These are phyloP conservation scores for Phoma sp. DNA, from an alignment of 2,329 filamentous ascomycete species.

Conservation along the genomic window DNA sequence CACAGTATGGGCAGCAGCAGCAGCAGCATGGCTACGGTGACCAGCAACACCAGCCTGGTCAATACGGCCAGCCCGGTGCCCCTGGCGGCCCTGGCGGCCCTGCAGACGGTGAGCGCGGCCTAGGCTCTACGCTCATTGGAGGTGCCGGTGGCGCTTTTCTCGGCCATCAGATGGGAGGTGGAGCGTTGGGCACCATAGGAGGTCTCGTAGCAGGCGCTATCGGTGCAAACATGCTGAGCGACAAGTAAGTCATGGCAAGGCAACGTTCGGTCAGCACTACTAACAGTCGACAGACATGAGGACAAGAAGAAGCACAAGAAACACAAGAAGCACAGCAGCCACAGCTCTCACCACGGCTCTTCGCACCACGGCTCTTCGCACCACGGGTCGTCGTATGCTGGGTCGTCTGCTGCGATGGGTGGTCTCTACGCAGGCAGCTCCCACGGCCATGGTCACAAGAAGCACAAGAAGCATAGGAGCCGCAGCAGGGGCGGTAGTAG, in stretches of 20 bases:
- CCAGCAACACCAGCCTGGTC: constrained; percentile 38
- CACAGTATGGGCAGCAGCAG: constrained; percentile 14
- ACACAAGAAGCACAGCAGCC: constrained; percentile 45
- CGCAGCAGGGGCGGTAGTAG: constrained; percentile 41
- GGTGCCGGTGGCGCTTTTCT: constrained; percentile 62
- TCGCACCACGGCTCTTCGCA: constrained; percentile 37
- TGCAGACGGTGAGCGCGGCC: constrained; percentile 60
- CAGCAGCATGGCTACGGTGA: constrained; percentile 34
- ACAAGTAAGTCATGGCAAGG: constrained; percentile 39
- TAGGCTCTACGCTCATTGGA: constrained; percentile 61
- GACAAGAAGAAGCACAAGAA: constrained; percentile 48
- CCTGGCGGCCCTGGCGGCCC: constrained; percentile 38
- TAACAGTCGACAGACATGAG: constrained; percentile 30
- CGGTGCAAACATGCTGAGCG: constrained; percentile 60
- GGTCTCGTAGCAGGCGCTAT: constrained; percentile 61
- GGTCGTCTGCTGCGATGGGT: constrained; percentile 43
- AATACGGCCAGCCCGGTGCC: constrained; percentile 50
- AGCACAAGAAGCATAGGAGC: constrained; percentile 39
- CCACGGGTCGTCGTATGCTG: constrained; percentile 34
- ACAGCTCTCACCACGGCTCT: constrained; percentile 34
- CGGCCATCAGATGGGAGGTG: constrained; percentile 61
- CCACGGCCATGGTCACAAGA: constrained; percentile 34
- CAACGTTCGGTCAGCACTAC: background rate
- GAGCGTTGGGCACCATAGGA: constrained; percentile 58
- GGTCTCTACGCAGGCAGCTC: constrained; percentile 42